These are phyloP conservation scores for Hypholoma sublateritium DNA, from an alignment of 768 basidiomycete genomes.

Conservation along the genomic window DNA sequence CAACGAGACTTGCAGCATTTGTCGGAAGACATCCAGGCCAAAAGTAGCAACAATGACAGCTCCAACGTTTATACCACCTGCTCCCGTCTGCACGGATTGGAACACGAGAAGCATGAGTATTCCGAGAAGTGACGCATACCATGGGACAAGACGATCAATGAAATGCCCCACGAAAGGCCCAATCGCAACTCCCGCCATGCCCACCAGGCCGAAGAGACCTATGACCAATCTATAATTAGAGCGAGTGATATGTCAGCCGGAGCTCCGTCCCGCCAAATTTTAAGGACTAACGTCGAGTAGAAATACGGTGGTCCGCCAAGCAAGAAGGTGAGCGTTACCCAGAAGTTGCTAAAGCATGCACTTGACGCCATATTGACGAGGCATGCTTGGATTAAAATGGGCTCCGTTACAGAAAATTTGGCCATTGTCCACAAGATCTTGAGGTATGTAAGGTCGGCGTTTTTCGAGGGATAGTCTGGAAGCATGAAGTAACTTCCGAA, in stretches of 20 bases:
- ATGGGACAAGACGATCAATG: slow-evolving; percentile 73
- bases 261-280: not conserved
- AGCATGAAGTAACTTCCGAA: slow-evolving; percentile 60
- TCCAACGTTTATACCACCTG: slow-evolving; percentile 66
- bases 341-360: slow-evolving; percentile 58
- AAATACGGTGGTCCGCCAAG: slow-evolving; percentile 75
- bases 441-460: slow-evolving; percentile 60
- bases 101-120: slow-evolving; percentile 46
- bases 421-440: slow-evolving; percentile 76
- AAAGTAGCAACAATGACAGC: slow-evolving; percentile 71
- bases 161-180: slow-evolving; percentile 69
- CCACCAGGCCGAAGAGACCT: slow-evolving; percentile 74
- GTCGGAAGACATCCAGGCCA: slow-evolving; percentile 73
- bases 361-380: slow-evolving; percentile 63
- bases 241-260: not conserved
- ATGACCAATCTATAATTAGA: slow-evolving; percentile 43
- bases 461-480: slow-evolving; percentile 86
- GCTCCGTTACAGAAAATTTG: slow-evolving; percentile 75
- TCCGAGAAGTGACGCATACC: slow-evolving; percentile 70
- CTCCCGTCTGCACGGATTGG: slow-evolving; percentile 65
- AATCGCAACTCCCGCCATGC: slow-evolving; percentile 66
- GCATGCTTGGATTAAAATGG: slow-evolving; percentile 68
- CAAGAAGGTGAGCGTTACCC: slow-evolving; percentile 82
- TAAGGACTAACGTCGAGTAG: slow-evolving; percentile 61
- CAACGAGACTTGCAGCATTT: slow-evolving; percentile 69